A percentile compares a stretch with the other conserved stretches of the same genome.
These are phyloP conservation scores for Ogataea parapolymorpha DNA, from an alignment of 805 yeast species.

Conservation along the genomic window DNA sequence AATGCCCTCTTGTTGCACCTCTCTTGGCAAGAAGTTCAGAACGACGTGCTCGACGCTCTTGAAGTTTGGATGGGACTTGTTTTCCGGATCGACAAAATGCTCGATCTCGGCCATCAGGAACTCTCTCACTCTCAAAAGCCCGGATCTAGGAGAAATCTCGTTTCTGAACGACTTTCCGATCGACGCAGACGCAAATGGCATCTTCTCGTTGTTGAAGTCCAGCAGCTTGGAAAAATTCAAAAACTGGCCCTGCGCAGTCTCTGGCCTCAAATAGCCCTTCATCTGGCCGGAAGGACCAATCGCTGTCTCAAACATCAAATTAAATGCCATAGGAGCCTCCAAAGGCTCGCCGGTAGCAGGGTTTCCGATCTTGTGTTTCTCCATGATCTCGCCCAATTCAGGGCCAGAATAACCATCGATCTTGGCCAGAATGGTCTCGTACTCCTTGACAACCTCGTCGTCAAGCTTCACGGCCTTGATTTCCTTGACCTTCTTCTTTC, in stretches of 20 bases:
- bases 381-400: constrained; percentile 85
- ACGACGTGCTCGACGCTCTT: constrained; percentile 67
- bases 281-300: constrained; percentile 97
- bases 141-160: constrained; percentile 98
- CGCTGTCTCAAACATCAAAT: constrained; percentile 98
- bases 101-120: constrained; percentile 99
- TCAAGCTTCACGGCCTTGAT: constrained; percentile 84
- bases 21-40: constrained; percentile 80
- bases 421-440: constrained; percentile 82
- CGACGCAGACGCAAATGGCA: constrained; percentile 99
- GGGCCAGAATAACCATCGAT: constrained; percentile 95
- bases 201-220: constrained; percentile 91
- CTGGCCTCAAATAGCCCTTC: constrained; percentile 96
- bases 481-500: constrained; percentile 95
- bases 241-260: constrained; percentile 99
- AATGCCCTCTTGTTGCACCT: constrained; percentile 81
- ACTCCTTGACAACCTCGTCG: constrained; percentile 74
- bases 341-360: constrained; percentile 86
- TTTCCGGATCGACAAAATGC: constrained; percentile 92
- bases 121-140: constrained; percentile 96
- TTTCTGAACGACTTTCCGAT: constrained; percentile 98
- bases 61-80: constrained; percentile 82
- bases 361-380: constrained; percentile 77
- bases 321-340: constrained; percentile 91
- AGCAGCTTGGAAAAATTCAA: constrained; percentile 89